Conservation (phyloP, 192 early-diverging fungal species). For the Allomyces macrogynus region DNA sequence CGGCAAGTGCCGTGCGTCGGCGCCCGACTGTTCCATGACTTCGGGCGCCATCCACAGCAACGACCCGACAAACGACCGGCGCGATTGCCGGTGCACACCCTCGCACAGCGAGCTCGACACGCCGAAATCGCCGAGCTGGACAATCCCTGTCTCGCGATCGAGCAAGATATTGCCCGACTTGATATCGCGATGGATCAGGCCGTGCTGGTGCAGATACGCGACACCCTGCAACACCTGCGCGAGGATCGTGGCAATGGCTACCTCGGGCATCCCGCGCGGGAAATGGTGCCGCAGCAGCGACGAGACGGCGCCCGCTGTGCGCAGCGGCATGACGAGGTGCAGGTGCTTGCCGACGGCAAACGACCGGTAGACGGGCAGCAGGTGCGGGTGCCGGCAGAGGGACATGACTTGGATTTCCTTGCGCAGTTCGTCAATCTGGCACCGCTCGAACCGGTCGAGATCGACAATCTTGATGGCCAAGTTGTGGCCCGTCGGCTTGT, state of each 20-base stretch:
- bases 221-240: slow-evolving; percentile 61
- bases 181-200: slow-evolving; percentile 44
- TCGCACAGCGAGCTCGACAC: no score
- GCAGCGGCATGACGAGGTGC: slow-evolving; percentile 64
- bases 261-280: slow-evolving; percentile 64
- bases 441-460: slow-evolving; percentile 71
- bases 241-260: slow-evolving; percentile 30
- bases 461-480: slow-evolving; percentile 74
- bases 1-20: no score
- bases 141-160: no score
- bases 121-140: slow-evolving; percentile 9
- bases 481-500: slow-evolving; percentile 41
- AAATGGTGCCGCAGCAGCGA: slow-evolving; percentile 76
- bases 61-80: slow-evolving; percentile 11
- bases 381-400: slow-evolving; percentile 60
- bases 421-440: slow-evolving; percentile 79
- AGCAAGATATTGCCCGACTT: slow-evolving; percentile 79
- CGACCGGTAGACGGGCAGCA: slow-evolving; percentile 61
- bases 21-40: slow-evolving; percentile 22
- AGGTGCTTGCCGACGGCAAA: slow-evolving; percentile 54
- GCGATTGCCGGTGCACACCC: slow-evolving; percentile 22
- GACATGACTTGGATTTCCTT: slow-evolving; percentile 72
- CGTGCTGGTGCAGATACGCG: slow-evolving; percentile 28
- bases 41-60: slow-evolving; percentile 39
- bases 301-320: slow-evolving; percentile 46